Percentiles rank a stretch among this genome's conserved stretches.
phyloP scores from a whole-genome alignment of 2,329 filamentous ascomycete species.

The Botrytis galanthina region DNA sequence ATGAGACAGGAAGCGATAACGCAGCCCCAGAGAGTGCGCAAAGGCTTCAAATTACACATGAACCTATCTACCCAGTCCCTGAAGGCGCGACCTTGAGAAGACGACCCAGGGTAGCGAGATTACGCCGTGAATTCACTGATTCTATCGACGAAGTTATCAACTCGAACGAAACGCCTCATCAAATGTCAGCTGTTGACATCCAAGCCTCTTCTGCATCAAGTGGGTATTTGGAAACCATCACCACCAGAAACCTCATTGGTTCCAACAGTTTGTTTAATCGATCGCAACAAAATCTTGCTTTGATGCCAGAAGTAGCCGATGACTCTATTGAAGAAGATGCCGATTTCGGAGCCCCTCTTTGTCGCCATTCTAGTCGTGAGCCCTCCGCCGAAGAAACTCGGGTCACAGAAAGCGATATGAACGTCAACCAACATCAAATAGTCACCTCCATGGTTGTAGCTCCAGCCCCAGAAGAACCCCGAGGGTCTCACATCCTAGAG shows the following conservation, averaged over 20 bases:
- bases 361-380: background rate
- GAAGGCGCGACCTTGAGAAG: background rate
- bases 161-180: too few relatives aligned
- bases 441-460: background rate
- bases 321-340: background rate
- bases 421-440: background rate
- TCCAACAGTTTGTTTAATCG: background rate
- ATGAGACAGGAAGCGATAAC: too few relatives aligned
- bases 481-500: background rate
- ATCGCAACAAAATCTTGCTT: background rate
- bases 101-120: background rate
- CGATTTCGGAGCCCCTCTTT: background rate
- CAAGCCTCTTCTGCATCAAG: background rate
- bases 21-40: background rate
- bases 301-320: background rate
- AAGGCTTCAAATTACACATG: accelerated
- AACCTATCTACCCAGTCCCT: too few relatives aligned
- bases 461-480: background rate
- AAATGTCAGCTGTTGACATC: too few relatives aligned
- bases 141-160: too few relatives aligned
- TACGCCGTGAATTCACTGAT: too few relatives aligned
- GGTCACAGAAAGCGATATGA: background rate
- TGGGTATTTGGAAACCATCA: background rate
- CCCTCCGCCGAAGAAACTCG: background rate
- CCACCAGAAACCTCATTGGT: background rate